phyloP scores from a whole-genome alignment of 2,329 filamentous ascomycete species.

The Macroventuria anomochaeta region DNA sequence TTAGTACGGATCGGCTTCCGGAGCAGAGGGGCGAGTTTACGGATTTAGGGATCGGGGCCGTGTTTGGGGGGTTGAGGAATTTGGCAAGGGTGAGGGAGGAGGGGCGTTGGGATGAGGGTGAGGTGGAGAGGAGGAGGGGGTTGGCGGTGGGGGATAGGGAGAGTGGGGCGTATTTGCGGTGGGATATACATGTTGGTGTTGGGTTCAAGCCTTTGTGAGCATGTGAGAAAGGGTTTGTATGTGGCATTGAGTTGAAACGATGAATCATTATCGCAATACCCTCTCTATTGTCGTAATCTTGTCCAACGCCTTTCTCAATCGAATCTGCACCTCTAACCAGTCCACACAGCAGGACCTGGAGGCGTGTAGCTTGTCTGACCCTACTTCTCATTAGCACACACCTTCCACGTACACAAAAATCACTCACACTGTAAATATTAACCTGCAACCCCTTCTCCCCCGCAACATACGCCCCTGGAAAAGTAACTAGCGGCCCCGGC shows the following conservation, averaged over 20 bases:
- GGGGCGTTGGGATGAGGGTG: conserved; percentile 32
- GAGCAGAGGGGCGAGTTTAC: conserved; percentile 37
- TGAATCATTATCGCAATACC: too few relatives aligned
- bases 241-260: too few relatives aligned
- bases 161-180: conserved; percentile 38
- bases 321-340: conserved; percentile 15
- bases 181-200: conserved; percentile 40
- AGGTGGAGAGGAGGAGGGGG: conserved; percentile 26
- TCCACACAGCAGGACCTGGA: conserved; percentile 42
- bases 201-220: conserved; percentile 26
- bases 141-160: conserved; percentile 31
- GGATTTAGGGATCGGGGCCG: conserved; percentile 37
- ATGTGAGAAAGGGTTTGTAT: not conserved
- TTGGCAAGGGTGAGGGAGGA: conserved; percentile 27
- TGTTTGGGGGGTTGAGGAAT: conserved; percentile 36
- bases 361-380: conserved; percentile 34
- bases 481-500: conserved; percentile 49
- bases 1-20: conserved; percentile 34
- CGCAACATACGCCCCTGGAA: conserved; percentile 51
- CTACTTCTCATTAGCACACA: not conserved
- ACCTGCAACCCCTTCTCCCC: conserved; percentile 43
- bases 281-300: too few relatives aligned
- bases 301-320: too few relatives aligned
- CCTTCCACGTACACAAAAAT: too few relatives aligned
- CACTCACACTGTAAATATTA: conserved; percentile 37